Evolutionary conservation across 805 yeast genomes (phyloP), one percentile per base, ranked within the genome.

Genomic region (Danielia oregonensis): DNA sequence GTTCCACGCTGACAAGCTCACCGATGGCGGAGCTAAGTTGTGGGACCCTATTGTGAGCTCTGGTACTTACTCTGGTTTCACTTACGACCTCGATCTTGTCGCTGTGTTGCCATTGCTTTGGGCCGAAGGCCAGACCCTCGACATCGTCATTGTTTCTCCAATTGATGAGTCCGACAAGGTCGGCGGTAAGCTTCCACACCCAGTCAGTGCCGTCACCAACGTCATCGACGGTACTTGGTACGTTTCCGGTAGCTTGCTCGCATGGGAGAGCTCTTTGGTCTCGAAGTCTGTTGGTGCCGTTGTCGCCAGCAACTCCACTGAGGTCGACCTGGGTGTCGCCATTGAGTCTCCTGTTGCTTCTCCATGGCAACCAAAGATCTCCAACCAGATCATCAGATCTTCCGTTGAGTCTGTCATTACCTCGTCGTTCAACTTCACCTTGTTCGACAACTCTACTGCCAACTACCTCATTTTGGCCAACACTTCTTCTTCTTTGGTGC

Each of bases 51-150:
- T 57, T 10, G 63, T 49, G 33, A 55, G 55, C 12, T 29, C 41
- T 27, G 60, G 61, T 30, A 31, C 52, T 16, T 56, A 53, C 36
- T 42, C 44, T 28, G 61, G 59, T 7, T 46, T 54, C 22, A 36
- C 47, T 24, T 56, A 55, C 37, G 57, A 55, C 30, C 13, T 56
- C 19, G 58, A 57, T 33, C 52, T 57, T 35, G 36, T 52, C 11
- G 35, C 51, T 10, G 40, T 55, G 21, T 49, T 57, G 35, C 61
- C 61, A 5, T 40, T 52, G 15, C 50, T 57, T 30, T 56, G 61
- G 60, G 42, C 39, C 15, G 53, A 37, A 26, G 50, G 39, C 10
- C 40, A 48, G 18, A 35, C 43, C 7, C 42, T 58, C 16, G 48
- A 44, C 18, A 34, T 58, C 22, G 52, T 42, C 29, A 55, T 55